Conservation (phyloP, 2,329 filamentous ascomycete genomes). For the Verticillium nonalfalfae region DNA sequence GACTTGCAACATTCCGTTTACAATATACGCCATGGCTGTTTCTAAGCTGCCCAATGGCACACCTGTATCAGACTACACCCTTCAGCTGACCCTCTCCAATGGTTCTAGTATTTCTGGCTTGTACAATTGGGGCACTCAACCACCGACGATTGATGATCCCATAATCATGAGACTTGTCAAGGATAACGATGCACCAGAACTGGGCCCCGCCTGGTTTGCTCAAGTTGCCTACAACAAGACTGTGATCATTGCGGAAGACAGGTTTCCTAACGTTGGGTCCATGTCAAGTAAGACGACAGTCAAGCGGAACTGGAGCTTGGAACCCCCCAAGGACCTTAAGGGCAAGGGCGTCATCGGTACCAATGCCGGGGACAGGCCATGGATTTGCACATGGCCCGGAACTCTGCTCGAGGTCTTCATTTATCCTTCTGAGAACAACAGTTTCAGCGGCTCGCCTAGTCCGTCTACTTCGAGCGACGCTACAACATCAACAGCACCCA, state of each 20-base stretch:
- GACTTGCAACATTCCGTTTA: slow-evolving; percentile 51
- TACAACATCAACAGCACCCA: not conserved
- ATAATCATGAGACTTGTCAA: slow-evolving; percentile 39
- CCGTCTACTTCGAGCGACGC: not conserved
- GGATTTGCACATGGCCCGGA: slow-evolving; percentile 53
- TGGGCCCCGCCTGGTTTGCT: slow-evolving; percentile 51
- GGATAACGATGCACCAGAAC: slow-evolving; percentile 38
- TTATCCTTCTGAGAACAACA: slow-evolving; percentile 46
- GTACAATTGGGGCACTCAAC: slow-evolving; percentile 49
- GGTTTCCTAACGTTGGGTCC: slow-evolving; percentile 19
- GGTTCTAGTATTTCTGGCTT: slow-evolving; percentile 27
- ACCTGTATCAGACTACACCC: slow-evolving; percentile 30
- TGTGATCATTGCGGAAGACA: slow-evolving; percentile 41
- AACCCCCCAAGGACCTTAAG: slow-evolving; percentile 20
- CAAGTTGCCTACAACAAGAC: slow-evolving; percentile 48
- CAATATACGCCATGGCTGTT: slow-evolving; percentile 37
- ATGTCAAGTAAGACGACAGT: slow-evolving; percentile 17
- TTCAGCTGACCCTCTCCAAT: slow-evolving; percentile 29
- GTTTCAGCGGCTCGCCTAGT: slow-evolving; percentile 14
- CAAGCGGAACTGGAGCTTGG: slow-evolving; percentile 4
- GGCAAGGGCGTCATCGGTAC: slow-evolving; percentile 28
- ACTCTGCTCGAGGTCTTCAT: slow-evolving; percentile 52
- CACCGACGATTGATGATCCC: slow-evolving; percentile 34
- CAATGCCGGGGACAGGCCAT: slow-evolving; percentile 43
- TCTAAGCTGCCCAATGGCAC: slow-evolving; percentile 16